Evolutionary conservation across 2,329 filamentous ascomycete genomes (phyloP), one percentile per base, ranked within the genome.

Genomic region (Colletotrichum godetiae): DNA sequence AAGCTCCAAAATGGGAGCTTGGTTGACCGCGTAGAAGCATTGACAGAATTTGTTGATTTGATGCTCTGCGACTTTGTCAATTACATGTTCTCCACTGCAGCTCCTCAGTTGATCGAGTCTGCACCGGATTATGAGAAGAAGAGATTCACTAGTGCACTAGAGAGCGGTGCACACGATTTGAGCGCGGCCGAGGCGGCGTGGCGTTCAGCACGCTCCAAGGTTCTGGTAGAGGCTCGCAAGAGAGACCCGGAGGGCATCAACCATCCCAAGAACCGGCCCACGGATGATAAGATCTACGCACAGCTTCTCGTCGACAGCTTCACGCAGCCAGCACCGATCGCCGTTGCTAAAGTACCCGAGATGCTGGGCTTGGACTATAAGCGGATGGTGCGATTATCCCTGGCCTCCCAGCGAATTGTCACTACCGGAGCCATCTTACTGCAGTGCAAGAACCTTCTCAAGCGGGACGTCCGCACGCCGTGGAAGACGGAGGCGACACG

Each of bases 1-100:
- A 89, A 90, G 75, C 84, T 92, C 10, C 82, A 82, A 59, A 85
- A 88, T 27, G 90, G 91, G 4, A 88, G 92, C 79, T 90, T 95
- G 78, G 93, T 95, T 19, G 92, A 94, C 78, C 92, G 94, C 75
- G 88, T 96, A 1, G 92, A 95, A 82, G 92, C 92, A 15, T 86
- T 97, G 2, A 89, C 95, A 67, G 89, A 91, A 35, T 93, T 94
- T 76, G 93, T 95, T 68, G 93, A 97, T 78, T 85, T 93, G 46
- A 92, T 96, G 84, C 90, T 93, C 29, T 91, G 94, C 72, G 94
- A 97, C 78, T 95, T 95, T 78, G 92, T 93, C 73, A 97, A 97
- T 80, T 96, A 94, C 79, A 87, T 95, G 77, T 85, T 97, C 62
- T 91, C 92, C 80, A 89, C 92, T 33, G 91, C 92, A 0, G 92